Base-by-base conservation (phyloP, 805 yeast species). In the Ogataea paraovalis region DNA sequence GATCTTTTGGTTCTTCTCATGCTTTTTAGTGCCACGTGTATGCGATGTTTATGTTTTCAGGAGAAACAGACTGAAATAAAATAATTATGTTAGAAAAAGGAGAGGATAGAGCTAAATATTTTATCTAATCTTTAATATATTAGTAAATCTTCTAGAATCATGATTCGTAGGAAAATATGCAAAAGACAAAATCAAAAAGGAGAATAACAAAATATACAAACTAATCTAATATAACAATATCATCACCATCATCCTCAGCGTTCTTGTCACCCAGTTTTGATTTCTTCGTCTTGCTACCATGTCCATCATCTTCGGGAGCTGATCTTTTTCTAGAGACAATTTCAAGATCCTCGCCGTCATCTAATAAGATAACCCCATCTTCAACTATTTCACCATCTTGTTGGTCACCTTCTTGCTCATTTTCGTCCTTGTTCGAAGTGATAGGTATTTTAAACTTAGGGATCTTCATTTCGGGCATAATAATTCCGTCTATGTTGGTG, bases 401-500 rank as follows among this genome's bases (percentile, higher is more conserved):
- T 1, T 48, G 57, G n/a, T 48, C 47, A n/a, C 52, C 61, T 1
- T 50, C 61, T 0, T 55, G 62, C 4, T 57, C 55, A 1, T 55
- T 60, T 9, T 59, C 59, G 16, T 59, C 41, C 42, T 41, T 20
- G 23, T 47, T 47, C 27, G 62, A 58, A 28, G 21, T 22, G 14
- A 3, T 20, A 2, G 10, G 12, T 50, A 55, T 51, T 57, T 46
- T 47, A 34, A 25, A 52, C 19, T 44, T 30, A 9, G 65, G 65
- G 8, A 65, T 49, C 0, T 19, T 25, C 23, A 65, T 33, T 2
- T 57, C 57, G 0, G 69, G 69, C 4, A 63, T 48, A 0, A 20
- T 27, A 1, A 62, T 34, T 22, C 34, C 33, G 6, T 47, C 45
- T 12, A 46, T 51, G 12, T 53, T 56, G 6, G 16, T 45, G 16